A percentile compares a stretch with the other conserved stretches of the same genome.
These are phyloP conservation scores for Cryptococcus deneoformans DNA, from an alignment of 1,284 basidiomycete genomes.

Conservation along the genomic window DNA sequence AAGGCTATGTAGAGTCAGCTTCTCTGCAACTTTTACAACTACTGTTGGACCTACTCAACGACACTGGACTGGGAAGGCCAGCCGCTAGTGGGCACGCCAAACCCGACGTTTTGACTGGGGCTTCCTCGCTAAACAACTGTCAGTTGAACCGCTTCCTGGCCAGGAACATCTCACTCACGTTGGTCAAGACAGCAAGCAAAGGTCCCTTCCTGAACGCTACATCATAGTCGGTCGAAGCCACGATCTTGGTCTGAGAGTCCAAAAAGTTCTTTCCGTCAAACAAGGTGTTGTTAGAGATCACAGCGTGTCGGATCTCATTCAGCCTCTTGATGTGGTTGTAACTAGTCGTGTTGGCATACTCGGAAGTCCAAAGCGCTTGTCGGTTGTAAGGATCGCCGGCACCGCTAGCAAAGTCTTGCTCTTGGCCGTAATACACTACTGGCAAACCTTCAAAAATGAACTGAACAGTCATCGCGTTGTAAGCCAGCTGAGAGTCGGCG, in stretches of 20 bases:
- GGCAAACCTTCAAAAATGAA: conserved; percentile 70
- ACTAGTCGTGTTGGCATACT: conserved; percentile 54
- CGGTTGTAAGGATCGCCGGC: conserved; percentile 66
- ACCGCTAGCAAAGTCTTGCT: conserved; percentile 61
- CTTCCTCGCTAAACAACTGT: conserved; percentile 34
- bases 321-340: conserved; percentile 63
- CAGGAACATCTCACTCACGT: conserved; percentile 51
- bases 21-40: not conserved
- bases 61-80: conserved; percentile 38
- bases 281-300: conserved; percentile 55
- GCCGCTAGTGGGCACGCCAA: conserved; percentile 37
- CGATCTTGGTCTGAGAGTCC: conserved; percentile 57
- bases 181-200: conserved; percentile 68
- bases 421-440: conserved; percentile 70
- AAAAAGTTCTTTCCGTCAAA: conserved; percentile 57
- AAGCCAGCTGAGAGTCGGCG: conserved; percentile 35
- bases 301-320: conserved; percentile 68
- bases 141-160: not conserved
- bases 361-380: conserved; percentile 68
- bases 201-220: conserved; percentile 70
- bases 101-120: conserved; percentile 29
- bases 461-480: conserved; percentile 64
- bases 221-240: conserved; percentile 59
- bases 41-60: conserved; percentile 36
- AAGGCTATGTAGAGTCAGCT: conserved; percentile 17